Base-by-base conservation (phyloP, 2,329 filamentous ascomycete species). In the Colletotrichum sp. region DNA sequence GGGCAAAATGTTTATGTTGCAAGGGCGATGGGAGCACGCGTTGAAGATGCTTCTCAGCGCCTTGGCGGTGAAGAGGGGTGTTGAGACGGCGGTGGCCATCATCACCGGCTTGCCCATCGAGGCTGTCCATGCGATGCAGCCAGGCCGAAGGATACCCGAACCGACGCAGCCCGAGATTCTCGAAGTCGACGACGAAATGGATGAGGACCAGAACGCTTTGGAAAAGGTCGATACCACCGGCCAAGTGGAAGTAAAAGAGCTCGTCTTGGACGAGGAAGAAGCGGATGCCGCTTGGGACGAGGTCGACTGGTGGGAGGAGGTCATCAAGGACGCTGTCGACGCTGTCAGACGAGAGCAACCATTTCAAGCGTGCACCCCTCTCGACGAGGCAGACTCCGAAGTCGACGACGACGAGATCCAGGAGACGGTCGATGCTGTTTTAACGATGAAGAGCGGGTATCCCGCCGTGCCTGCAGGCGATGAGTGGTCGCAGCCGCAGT, bases 1-100 rank as follows among this genome's bases (percentile, higher is more conserved):
- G 3, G 77, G 72, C 5, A 77, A 77, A 24, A 77, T 78, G 77
- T 76, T 78, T n/a, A 74, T 76, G 72, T 12, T 77, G 13, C 77
- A 76, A 8, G 69, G 76, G 0, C 60, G 75, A 8, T 77, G 76
- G 76, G 76, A 76, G 3, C 59, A 78, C 13, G 76, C 76, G 10
- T n/a, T 77, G 18, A 77, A 75, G 52, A 32, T 78, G 64, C 68
- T 78, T 2, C 63, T 77, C 30, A 69, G 77, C 49, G 72, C 76
- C 24, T 70, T 75, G 12, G 69, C 72, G n/a, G 70, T 71, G 21
- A 76, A 62, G 36, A 66, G 66, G 24, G 76, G 76, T 5, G 44
- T 71, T 30, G 65, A 70, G 52, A 66, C 71, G 34, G 75, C 71
- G 2, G 72, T 75, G 6, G 57, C 72, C 5, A 75, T 75, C 34